Conservation (phyloP, 306 rosid genomes). For the Quercus parvula region DNA sequence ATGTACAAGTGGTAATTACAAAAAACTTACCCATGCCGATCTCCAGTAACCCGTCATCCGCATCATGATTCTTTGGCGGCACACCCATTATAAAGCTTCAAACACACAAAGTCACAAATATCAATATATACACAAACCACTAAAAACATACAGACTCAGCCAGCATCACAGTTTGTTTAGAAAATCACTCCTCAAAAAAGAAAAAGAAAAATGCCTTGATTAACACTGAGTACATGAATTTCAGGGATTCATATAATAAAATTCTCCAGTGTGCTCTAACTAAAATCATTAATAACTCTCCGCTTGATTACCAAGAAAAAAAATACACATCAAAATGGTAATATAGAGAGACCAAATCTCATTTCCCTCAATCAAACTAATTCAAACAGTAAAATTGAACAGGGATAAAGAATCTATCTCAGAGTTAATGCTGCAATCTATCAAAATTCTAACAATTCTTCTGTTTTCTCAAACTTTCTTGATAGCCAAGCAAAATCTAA, state of each 20-base stretch:
- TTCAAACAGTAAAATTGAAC: conserved; percentile 25
- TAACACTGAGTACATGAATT: neutral
- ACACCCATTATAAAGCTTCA: conserved; percentile 62
- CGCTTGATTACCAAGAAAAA: neutral
- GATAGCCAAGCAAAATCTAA: conserved; percentile 12
- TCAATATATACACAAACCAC: neutral
- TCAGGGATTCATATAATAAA: neutral
- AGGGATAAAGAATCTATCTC: neutral
- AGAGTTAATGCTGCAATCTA: neutral
- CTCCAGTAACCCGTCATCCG: conserved; percentile 82
- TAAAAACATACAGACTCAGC: neutral
- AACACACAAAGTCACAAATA: neutral
- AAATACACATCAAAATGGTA: neutral
- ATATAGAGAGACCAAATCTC: neutral
- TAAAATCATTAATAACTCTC: neutral
- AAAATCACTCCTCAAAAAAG: neutral
- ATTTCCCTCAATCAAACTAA: conserved; percentile 13
- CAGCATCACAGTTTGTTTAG: neutral
- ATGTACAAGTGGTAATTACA: too few relatives aligned
- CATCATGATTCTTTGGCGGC: conserved; percentile 47
- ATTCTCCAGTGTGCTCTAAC: neutral
- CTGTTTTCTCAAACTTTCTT: conserved; percentile 3
- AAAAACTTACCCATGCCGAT: conserved; percentile 84
- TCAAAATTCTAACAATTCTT: neutral
- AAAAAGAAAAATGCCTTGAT: neutral